phyloP scores from a whole-genome alignment of 1,139 yeast genomes.

The Geotrichum aggregatum region DNA sequence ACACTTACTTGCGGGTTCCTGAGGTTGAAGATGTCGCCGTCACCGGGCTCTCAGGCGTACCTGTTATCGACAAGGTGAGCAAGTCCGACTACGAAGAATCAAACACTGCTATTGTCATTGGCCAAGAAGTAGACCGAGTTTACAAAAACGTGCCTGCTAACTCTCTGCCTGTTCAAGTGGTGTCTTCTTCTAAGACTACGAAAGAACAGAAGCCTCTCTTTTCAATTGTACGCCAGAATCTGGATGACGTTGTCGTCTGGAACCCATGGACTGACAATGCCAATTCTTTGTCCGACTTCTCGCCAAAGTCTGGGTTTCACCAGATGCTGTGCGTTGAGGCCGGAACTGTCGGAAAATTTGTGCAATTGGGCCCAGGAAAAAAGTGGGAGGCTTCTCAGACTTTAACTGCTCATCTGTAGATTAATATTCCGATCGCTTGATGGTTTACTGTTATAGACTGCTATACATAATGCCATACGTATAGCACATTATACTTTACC shows the following conservation, averaged over 20 bases:
- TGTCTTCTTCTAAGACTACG: too few relatives aligned
- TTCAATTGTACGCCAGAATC: conserved; percentile 55
- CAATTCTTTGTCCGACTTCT: conserved; percentile 76
- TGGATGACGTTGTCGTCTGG: conserved; percentile 94
- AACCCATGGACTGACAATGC: conserved; percentile 91
- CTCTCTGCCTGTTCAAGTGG: conserved; percentile 44
- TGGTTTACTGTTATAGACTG: too few relatives aligned
- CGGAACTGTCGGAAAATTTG: conserved; percentile 73
- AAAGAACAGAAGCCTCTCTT: conserved; percentile 67
- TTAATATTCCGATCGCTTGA: too few relatives aligned
- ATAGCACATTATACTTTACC: too few relatives aligned
- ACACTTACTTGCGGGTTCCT: conserved; percentile 73
- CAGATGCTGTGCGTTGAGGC: conserved; percentile 93
- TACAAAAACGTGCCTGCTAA: conserved; percentile 51
- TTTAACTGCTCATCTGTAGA: conserved; percentile 2
- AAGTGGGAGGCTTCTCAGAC: conserved; percentile 68
- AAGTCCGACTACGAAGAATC: conserved; percentile 56
- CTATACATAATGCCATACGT: too few relatives aligned
- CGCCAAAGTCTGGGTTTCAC: conserved; percentile 76
- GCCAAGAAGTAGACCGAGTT: conserved; percentile 79
- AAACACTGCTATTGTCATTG: conserved; percentile 66
- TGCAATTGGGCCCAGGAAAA: conserved; percentile 58
- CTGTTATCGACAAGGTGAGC: conserved; percentile 70
- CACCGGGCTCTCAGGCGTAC: conserved; percentile 66
- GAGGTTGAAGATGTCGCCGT: conserved; percentile 77